These are phyloP conservation scores for Heracleum sosnowskyi DNA, from an alignment of 129 eudicot species.

Conservation along the genomic window DNA sequence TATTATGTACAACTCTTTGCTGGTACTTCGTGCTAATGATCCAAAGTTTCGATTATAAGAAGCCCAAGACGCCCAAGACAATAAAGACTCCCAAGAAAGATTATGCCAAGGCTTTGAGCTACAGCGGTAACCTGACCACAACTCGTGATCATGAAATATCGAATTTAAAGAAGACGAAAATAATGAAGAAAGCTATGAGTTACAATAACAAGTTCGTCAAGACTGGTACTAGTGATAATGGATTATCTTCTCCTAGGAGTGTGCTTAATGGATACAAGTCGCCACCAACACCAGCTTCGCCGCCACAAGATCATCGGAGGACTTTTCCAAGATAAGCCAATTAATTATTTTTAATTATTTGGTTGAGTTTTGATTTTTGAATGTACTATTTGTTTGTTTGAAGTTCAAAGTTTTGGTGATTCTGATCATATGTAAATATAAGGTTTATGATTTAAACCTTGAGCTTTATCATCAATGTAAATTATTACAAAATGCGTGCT, in stretches of 20 bases:
- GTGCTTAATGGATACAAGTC: conserved; percentile 8
- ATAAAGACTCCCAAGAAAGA: conserved; percentile 22
- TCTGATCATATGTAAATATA: background rate
- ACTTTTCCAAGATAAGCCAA: background rate
- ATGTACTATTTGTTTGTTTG: background rate
- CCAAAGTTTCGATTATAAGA: background rate
- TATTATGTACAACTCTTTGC: conserved; percentile 36
- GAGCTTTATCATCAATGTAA: background rate
- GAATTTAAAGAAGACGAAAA: conserved; percentile 11
- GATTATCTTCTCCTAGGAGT: conserved; percentile 9
- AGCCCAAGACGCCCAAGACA: conserved; percentile 4
- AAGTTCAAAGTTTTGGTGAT: background rate
- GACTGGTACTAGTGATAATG: background rate
- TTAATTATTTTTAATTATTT: background rate
- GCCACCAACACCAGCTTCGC: conserved; percentile 2
- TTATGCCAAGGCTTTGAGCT: conserved; percentile 1
- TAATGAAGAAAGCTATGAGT: conserved; percentile 15
- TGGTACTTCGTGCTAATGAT: conserved; percentile 48
- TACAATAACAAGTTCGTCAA: background rate
- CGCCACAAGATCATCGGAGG: conserved; percentile 1
- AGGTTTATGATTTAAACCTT: background rate
- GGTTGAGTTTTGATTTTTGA: background rate
- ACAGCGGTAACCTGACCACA: background rate
- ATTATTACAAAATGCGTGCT: background rate
- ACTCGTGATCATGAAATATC: background rate